A percentile compares a stretch with the other conserved stretches of the same genome.
Conservation (phyloP, 768 basidiomycete genomes). For the Mycena rebaudengoi region DNA sequence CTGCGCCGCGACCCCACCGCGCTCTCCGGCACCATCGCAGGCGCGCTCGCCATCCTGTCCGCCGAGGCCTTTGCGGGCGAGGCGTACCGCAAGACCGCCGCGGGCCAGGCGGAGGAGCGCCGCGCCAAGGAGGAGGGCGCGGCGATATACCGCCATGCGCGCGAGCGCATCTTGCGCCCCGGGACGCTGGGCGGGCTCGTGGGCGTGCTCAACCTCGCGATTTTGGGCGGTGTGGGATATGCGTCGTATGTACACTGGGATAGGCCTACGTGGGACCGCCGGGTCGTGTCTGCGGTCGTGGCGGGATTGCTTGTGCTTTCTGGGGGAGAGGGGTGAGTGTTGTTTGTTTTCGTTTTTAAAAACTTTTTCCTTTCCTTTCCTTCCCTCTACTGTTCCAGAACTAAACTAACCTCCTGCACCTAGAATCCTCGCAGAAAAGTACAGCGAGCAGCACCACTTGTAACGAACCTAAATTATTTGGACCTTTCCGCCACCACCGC, state of each 20-base stretch:
- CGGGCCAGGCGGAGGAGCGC: constrained; percentile 64
- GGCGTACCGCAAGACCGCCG: constrained; percentile 64
- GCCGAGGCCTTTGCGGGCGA: constrained; percentile 72
- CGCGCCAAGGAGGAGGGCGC: constrained; percentile 67
- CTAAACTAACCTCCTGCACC: too few species aligned
- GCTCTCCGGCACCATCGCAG: constrained; percentile 61
- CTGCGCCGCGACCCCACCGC: constrained; percentile 65
- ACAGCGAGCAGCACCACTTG: too few species aligned
- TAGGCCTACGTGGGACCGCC: constrained; percentile 72
- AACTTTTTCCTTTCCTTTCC: too few species aligned
- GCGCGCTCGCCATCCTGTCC: constrained; percentile 64
- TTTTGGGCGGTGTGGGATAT: constrained; percentile 72
- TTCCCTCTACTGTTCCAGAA: too few species aligned
- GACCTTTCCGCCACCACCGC: too few species aligned
- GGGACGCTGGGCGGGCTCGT: constrained; percentile 71
- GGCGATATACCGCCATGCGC: constrained; percentile 59
- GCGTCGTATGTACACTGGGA: constrained; percentile 73
- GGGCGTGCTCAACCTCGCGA: constrained; percentile 65
- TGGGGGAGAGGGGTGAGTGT: constrained; percentile 71
- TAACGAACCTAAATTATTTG: too few species aligned
- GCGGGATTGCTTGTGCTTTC: constrained; percentile 68
- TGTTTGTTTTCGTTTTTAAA: background rate
- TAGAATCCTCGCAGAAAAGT: too few species aligned
- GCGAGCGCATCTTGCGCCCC: constrained; percentile 68
- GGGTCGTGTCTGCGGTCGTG: constrained; percentile 63